Evolutionary conservation across 2,329 filamentous ascomycete genomes (phyloP), one percentile per base, ranked within the genome.

Genomic region (Aspergillus ruber): DNA sequence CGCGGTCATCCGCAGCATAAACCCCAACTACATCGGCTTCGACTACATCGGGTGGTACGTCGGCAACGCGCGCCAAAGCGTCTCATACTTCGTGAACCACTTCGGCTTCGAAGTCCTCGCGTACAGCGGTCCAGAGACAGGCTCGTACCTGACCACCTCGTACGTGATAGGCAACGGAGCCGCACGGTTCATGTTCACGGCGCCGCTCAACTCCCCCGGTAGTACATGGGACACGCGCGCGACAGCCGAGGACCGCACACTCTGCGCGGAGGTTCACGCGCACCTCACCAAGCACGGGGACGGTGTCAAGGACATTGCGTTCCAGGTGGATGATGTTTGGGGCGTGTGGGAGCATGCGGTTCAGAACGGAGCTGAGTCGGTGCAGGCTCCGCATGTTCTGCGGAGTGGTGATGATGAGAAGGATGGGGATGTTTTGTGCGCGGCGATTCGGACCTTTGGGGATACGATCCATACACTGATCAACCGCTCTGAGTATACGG

Each of bases 11-110:
- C 21, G 81, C 77, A 64, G 17, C 32, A 45, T 50, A 17, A 50
- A 49, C 38, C 48, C 50, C 21, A 48, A 44, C 21, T 49, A 49
- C 15, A 33, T 25, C 15, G 87, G 86, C 60, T 93, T 91, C 68
- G 86, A 91, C 69, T 86, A 91, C 67, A 79, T 93, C 49, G 88
- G 86, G 51, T 93, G 88, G 88, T 93, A 86, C 76, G 88, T 94
- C 25, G 88, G 88, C 62, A 94, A 94, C 64, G 88, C 88, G 54
- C 93, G 93, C 70, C 88, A 94, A 73, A 86, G 87, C 6, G 88
- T 88, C 25, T 78, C 84, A 10, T 93, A 87, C 71, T 94, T 93
- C 72, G 83, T 83, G 53, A 82, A 78, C 15, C 84, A 87, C 54
- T 87, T 93, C 71, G 88, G 86, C 48, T 91, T 94, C 73, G 74